Conservation (phyloP, 331 rosid genomes). For the Pyracantha coccinea region DNA sequence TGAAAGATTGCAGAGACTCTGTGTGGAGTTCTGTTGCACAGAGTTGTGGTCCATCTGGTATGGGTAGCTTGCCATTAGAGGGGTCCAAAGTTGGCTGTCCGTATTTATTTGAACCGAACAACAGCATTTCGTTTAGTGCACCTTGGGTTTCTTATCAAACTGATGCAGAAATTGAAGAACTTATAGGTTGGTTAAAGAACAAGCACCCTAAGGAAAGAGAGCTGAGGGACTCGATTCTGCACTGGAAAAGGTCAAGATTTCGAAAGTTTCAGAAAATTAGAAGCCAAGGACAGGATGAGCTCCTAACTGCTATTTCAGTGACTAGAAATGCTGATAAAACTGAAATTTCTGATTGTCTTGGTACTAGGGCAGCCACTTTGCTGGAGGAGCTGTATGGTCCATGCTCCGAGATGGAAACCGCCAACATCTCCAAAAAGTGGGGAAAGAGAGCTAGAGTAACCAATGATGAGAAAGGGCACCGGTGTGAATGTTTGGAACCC, state of each 20-base stretch:
- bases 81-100: conserved; percentile 33
- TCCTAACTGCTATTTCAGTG: conserved; percentile 19
- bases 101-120: conserved; percentile 20
- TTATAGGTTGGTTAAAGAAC: conserved; percentile 59
- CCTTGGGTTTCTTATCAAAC: conserved; percentile 72
- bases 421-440: conserved; percentile 45
- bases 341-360: conserved; percentile 37
- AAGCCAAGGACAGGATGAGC: conserved; percentile 38
- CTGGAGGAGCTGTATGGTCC: conserved; percentile 73
- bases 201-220: conserved; percentile 66
- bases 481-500: conserved; percentile 89
- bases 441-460: conserved; percentile 35
- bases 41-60: conserved; percentile 30
- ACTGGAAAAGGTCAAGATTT: conserved; percentile 57
- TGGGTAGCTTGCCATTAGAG: conserved; percentile 21
- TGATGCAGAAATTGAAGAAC: conserved; percentile 60
- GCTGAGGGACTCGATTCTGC: conserved; percentile 65
- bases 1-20: conserved; percentile 15
- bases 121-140: conserved; percentile 25
- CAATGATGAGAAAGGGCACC: conserved; percentile 57
- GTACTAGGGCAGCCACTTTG: conserved; percentile 57
- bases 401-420: conserved; percentile 38
- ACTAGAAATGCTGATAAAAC: conserved; percentile 31
- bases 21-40: conserved; percentile 15
- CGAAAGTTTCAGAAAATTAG: conserved; percentile 30